Percentiles rank a stretch among this genome's conserved stretches.
phyloP scores from a whole-genome alignment of 208 protist species.

The Acanthamoeba rhysodes region DNA sequence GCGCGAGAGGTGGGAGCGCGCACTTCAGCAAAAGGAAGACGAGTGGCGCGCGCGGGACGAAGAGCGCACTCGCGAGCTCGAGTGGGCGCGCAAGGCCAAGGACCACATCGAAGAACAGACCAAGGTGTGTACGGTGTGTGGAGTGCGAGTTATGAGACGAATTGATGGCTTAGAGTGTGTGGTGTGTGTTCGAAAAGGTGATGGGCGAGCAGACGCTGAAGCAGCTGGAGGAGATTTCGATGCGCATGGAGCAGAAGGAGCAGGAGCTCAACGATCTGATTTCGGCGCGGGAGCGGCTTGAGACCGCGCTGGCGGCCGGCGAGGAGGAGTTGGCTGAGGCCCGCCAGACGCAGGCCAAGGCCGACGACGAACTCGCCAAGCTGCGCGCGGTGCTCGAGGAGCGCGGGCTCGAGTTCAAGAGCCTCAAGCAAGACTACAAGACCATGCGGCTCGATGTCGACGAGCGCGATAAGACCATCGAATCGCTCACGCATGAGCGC shows the following conservation, averaged over 20 bases:
- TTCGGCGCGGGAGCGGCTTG: not conserved
- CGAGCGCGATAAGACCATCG: too few relatives aligned
- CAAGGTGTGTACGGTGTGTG: not conserved
- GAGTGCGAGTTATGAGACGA: too few relatives aligned
- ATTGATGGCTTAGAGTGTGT: not conserved
- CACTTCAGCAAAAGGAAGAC: not conserved
- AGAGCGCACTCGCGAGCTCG: not conserved
- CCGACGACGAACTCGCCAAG: too few relatives aligned
- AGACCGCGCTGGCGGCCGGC: not conserved
- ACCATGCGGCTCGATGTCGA: too few relatives aligned
- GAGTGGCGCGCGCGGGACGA: constrained; percentile 15
- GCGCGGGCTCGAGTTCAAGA: too few relatives aligned
- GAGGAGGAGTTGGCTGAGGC: too few relatives aligned
- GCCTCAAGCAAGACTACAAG: too few relatives aligned
- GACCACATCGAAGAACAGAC: constrained; percentile 63
- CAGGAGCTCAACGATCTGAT: not conserved
- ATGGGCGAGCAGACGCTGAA: constrained; percentile 72
- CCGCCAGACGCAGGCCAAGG: too few relatives aligned
- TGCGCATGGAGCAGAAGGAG: constrained; percentile 45
- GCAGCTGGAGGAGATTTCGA: constrained; percentile 51
- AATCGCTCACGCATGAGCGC: too few relatives aligned
- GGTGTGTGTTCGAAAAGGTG: not conserved
- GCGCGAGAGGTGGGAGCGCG: constrained; percentile 18
- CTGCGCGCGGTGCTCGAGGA: too few relatives aligned
- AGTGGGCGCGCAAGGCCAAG: not conserved